A percentile compares a stretch with the other conserved stretches of the same genome.
phyloP scores from a whole-genome alignment of 2,329 filamentous ascomycete species.

The Fusarium anthophilum region DNA sequence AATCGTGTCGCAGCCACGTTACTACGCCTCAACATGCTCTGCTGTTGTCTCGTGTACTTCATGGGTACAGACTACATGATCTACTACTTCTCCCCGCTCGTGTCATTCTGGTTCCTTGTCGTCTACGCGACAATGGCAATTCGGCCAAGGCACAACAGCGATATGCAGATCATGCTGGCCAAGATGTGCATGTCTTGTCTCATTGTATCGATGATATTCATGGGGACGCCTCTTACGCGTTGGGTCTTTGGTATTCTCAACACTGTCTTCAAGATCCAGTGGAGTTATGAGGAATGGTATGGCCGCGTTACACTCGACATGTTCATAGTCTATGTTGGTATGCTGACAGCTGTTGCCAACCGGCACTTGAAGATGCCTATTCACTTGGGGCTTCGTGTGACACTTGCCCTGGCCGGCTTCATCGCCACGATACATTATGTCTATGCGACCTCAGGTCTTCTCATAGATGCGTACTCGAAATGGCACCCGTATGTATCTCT shows the following conservation, averaged over 20 bases:
- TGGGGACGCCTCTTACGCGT: not conserved
- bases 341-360: slow-evolving; percentile 51
- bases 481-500: slow-evolving; percentile 63
- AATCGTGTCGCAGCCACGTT: slow-evolving; percentile 60
- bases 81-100: slow-evolving; percentile 67
- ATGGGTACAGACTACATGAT: slow-evolving; percentile 62
- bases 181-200: slow-evolving; percentile 59
- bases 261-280: slow-evolving; percentile 55
- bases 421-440: not conserved
- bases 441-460: not conserved
- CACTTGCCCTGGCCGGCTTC: slow-evolving; percentile 45
- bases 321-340: slow-evolving; percentile 65
- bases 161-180: slow-evolving; percentile 51
- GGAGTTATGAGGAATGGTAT: slow-evolving; percentile 57
- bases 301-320: slow-evolving; percentile 61
- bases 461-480: slow-evolving; percentile 52
- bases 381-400: slow-evolving; percentile 17
- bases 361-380: slow-evolving; percentile 8
- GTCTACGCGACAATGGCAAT: slow-evolving; percentile 61
- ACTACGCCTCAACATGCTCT: slow-evolving; percentile 66
- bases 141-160: slow-evolving; percentile 53
- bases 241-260: slow-evolving; percentile 45
- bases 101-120: slow-evolving; percentile 70
- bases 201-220: slow-evolving; percentile 42
- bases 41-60: slow-evolving; percentile 60